phyloP scores from a whole-genome alignment of 495 filamentous ascomycete genomes.

The Clavariopsis aquatica region DNA sequence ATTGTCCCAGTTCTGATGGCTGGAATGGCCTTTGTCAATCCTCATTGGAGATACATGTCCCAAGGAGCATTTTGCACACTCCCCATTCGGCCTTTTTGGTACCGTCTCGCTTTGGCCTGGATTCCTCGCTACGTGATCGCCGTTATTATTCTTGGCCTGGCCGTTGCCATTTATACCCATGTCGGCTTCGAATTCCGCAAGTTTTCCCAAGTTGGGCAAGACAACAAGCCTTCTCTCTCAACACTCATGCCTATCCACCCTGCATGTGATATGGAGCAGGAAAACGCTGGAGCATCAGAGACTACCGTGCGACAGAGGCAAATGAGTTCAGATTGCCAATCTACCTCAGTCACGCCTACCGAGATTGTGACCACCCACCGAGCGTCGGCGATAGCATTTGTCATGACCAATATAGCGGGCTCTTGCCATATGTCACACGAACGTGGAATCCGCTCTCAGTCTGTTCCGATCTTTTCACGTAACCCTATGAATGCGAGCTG shows the following conservation, averaged over 20 bases:
- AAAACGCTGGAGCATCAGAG: neutral
- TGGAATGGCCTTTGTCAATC: slow-evolving; percentile 64
- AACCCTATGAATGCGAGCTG: neutral
- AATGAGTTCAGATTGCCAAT: slow-evolving; percentile 1
- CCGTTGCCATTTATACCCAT: slow-evolving; percentile 68
- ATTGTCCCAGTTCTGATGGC: slow-evolving; percentile 60
- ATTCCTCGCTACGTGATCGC: slow-evolving; percentile 71
- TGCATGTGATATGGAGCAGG: slow-evolving; percentile 6
- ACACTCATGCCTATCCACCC: slow-evolving; percentile 8
- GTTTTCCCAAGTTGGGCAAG: slow-evolving; percentile 7
- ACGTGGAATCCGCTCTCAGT: neutral
- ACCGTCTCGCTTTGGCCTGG: slow-evolving; percentile 67
- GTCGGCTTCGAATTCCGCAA: slow-evolving; percentile 53
- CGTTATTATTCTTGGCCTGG: slow-evolving; percentile 60
- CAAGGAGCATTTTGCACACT: slow-evolving; percentile 68
- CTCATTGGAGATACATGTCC: slow-evolving; percentile 55
- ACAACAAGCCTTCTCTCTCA: slow-evolving; percentile 7
- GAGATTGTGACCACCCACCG: slow-evolving; percentile 35
- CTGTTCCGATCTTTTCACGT: neutral
- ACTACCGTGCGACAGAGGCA: neutral
- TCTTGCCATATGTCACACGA: neutral
- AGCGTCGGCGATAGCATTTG: neutral
- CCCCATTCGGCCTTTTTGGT: slow-evolving; percentile 62
- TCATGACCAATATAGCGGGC: neutral
- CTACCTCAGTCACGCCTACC: slow-evolving; percentile 38